Evolutionary conservation across 2,329 filamentous ascomycete genomes (phyloP).

Genomic region (Pezicula radicicola): DNA sequence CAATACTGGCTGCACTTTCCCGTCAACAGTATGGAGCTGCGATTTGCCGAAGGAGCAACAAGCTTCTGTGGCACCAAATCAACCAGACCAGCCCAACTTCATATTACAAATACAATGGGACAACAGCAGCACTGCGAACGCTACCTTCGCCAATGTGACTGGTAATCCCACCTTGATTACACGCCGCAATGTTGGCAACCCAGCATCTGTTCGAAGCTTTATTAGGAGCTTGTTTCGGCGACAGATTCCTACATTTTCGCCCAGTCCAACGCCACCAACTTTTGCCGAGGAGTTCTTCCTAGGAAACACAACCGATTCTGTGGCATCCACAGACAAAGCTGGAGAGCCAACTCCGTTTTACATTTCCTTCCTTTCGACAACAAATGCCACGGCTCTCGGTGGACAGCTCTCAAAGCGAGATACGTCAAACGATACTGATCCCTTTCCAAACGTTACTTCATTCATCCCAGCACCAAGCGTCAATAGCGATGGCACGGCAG

Average conservation of each 20-base stretch:
- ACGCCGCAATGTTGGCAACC: constrained; percentile 21
- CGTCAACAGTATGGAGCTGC: constrained; percentile 81
- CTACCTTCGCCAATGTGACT: constrained; percentile 37
- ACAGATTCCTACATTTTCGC: constrained; percentile 35
- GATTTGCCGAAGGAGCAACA: constrained; percentile 77
- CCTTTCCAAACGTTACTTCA: constrained; percentile 40
- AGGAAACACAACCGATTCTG: constrained; percentile 79
- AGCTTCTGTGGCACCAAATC: constrained; percentile 57
- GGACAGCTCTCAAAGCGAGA: constrained; percentile 15
- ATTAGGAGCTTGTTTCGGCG: constrained; percentile 26
- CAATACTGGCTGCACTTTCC: constrained; percentile 68
- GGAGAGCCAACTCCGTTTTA: constrained; percentile 90
- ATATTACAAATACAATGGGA: constrained; percentile 76
- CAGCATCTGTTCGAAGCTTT: constrained; percentile 29
- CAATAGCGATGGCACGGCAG: constrained; percentile 68
- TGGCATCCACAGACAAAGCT: constrained; percentile 63
- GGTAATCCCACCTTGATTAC: constrained; percentile 20
- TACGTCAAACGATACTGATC: constrained; percentile 9
- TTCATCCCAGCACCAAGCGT: constrained; percentile 62
- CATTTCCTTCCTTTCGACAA: constrained; percentile 65
- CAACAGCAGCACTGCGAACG: constrained; percentile 46
- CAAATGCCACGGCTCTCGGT: constrained; percentile 27
- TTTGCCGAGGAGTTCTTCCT: constrained; percentile 72
- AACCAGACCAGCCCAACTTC: constrained; percentile 71
- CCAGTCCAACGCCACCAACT: constrained; percentile 43